These are phyloP conservation scores for Trichoderma sp. DNA, from an alignment of 2,329 filamentous ascomycete species.

Conservation along the genomic window DNA sequence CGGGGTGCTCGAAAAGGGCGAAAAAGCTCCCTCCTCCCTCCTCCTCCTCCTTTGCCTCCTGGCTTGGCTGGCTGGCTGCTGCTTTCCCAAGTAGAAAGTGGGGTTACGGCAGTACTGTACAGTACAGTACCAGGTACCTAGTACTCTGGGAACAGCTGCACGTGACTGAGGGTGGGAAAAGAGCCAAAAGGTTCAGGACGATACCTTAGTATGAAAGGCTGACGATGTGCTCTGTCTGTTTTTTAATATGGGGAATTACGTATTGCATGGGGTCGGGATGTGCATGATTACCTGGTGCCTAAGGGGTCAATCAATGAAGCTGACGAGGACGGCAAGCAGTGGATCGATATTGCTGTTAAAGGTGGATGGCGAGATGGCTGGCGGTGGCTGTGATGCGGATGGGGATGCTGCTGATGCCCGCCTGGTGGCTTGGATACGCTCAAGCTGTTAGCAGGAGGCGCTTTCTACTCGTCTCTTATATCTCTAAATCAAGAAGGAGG, in stretches of 20 bases:
- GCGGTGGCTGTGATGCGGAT: too few species aligned
- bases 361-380: not conserved
- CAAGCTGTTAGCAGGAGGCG: not conserved
- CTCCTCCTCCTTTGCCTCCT: not conserved
- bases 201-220: not conserved
- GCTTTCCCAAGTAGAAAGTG: slow-evolving; percentile 6
- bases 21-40: slow-evolving; percentile 13
- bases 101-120: not conserved
- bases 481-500: not conserved
- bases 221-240: not conserved
- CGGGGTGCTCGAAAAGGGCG: slow-evolving; percentile 26
- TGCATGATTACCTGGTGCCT: slow-evolving; percentile 16
- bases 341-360: not conserved
- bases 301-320: not conserved
- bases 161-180: slow-evolving; percentile 15
- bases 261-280: slow-evolving; percentile 13
- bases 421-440: not conserved
- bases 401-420: too few species aligned
- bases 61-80: not conserved
- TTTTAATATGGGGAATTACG: slow-evolving; percentile 26
- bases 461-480: not conserved
- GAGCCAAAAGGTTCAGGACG: not conserved
- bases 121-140: too few species aligned
- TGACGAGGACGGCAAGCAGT: not conserved
- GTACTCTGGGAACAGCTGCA: slow-evolving; percentile 4